Evolutionary conservation across 2,329 filamentous ascomycete genomes (phyloP).

Genomic region (Drechslerella dactyloides): DNA sequence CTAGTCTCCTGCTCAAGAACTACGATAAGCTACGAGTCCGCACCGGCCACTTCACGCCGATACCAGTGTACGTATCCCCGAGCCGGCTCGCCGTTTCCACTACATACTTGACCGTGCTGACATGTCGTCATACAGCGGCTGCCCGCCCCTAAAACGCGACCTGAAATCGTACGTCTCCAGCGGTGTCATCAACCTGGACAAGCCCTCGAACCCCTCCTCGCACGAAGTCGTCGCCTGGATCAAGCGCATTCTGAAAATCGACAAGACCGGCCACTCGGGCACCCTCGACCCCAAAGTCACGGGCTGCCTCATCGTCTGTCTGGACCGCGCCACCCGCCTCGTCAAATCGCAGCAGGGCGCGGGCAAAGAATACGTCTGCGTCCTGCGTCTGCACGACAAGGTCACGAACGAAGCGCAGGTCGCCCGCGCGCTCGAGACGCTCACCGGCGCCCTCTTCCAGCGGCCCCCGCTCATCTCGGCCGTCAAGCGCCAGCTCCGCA

Average conservation of each 20-base stretch:
- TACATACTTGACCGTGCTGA: slow-evolving; percentile 17
- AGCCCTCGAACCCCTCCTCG: slow-evolving; percentile 94
- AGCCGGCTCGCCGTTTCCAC: not conserved
- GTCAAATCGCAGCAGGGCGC: slow-evolving; percentile 99
- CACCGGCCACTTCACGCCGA: slow-evolving; percentile 95
- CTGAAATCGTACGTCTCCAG: slow-evolving; percentile 96
- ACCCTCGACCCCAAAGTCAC: slow-evolving; percentile 98
- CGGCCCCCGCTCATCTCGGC: slow-evolving; percentile 96
- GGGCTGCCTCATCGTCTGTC: slow-evolving; percentile 90
- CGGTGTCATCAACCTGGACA: slow-evolving; percentile 97
- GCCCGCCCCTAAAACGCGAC: slow-evolving; percentile 88
- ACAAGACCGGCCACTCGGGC: slow-evolving; percentile 98
- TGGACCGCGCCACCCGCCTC: slow-evolving; percentile 94
- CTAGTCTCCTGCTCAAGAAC: slow-evolving; percentile 81
- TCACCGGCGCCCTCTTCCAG: slow-evolving; percentile 96
- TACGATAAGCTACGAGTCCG: slow-evolving; percentile 91
- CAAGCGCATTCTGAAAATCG: slow-evolving; percentile 91
- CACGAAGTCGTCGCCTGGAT: slow-evolving; percentile 99
- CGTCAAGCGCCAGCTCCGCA: slow-evolving; percentile 97
- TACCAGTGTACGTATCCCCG: slow-evolving; percentile 63
- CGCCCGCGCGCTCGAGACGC: slow-evolving; percentile 87
- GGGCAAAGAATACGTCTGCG: slow-evolving; percentile 98
- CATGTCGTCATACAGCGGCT: slow-evolving; percentile 67
- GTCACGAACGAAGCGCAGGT: slow-evolving; percentile 92
- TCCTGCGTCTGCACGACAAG: slow-evolving; percentile 94